Base-by-base conservation (phyloP, 495 filamentous ascomycete species). In the Tuber microsphaerosporum region DNA sequence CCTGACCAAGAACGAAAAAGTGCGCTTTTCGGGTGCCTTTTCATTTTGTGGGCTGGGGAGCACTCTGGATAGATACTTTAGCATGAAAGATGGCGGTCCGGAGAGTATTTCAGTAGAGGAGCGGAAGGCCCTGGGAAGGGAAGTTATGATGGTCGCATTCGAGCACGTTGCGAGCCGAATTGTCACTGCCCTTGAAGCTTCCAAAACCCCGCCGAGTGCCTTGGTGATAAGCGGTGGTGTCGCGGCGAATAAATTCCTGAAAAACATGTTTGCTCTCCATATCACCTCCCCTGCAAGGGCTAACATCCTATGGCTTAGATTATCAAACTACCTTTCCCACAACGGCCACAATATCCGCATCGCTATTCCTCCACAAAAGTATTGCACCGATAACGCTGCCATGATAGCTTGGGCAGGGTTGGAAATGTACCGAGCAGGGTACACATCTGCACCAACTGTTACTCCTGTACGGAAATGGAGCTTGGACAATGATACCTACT, bases 391-490 rank as follows among this genome's bases (percentile, higher is more conserved):
- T 82, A 97, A 98, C 85, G 95, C 94, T 22, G 93, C 93, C n/a
- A 99, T 98, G 95, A 93, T 97, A 79, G 94, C 92, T 1, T 99
- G 95, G 95, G 88, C 94, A 8, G 95, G 92, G 0, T 87, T 93
- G 73, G 94, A 97, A 86, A 97, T 98, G 93, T 97, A 87, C 75
- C 89, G 93, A 83, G 89, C 87, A 5, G 94, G 94, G 0, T 94
- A 88, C 87, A 83, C 85, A 71, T 91, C 89, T 26, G 86, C 87
- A 34, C 79, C 94, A 42, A 85, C 84, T 37, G 86, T 89, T 71
- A 81, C 87, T 46, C 86, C 92, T 10, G 73, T 92, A 31, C 86
- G 89, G 73, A 92, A 91, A 83, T 99, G 95, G 95, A 85, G 89
- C 12, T 86, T 97, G 72, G 94, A 96, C 82, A 83, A 87, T 43